These are phyloP conservation scores for Claviceps paspali DNA, from an alignment of 2,329 filamentous ascomycete genomes.

Conservation along the genomic window DNA sequence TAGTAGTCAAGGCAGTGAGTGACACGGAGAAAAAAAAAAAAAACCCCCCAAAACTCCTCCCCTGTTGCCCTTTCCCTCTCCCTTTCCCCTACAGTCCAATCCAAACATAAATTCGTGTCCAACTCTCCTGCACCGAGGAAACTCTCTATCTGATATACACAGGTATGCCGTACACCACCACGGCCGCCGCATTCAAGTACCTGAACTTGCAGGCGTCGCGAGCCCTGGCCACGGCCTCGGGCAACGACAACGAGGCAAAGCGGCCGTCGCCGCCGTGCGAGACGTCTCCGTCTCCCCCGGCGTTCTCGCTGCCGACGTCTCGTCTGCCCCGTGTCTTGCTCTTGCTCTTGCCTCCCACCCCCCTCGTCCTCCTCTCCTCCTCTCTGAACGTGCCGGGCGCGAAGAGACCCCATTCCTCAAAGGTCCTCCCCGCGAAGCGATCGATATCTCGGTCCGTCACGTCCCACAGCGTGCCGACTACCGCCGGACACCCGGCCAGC, in stretches of 20 bases:
- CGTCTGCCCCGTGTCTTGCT: background rate
- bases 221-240: conserved; percentile 66
- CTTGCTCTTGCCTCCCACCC: background rate
- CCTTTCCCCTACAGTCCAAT: too few relatives aligned
- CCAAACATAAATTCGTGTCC: too few relatives aligned
- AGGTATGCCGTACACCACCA: conserved; percentile 88
- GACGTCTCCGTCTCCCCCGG: conserved; percentile 3
- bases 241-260: conserved; percentile 33
- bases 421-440: conserved; percentile 63
- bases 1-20: too few relatives aligned
- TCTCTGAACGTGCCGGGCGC: conserved; percentile 28
- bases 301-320: background rate
- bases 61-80: too few relatives aligned
- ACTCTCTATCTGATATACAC: too few relatives aligned
- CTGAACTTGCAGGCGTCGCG: conserved; percentile 69
- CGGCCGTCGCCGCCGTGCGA: background rate
- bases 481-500: conserved; percentile 69
- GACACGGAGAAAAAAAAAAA: too few relatives aligned
- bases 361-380: conserved; percentile 14
- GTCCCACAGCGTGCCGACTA: conserved; percentile 92
- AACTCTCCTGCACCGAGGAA: too few relatives aligned
- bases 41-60: too few relatives aligned
- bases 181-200: conserved; percentile 86
- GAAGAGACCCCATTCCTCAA: conserved; percentile 77
- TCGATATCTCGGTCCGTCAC: conserved; percentile 97